phyloP scores from a whole-genome alignment of 257 asterid genomes.

The Nicotiana attenuata region DNA sequence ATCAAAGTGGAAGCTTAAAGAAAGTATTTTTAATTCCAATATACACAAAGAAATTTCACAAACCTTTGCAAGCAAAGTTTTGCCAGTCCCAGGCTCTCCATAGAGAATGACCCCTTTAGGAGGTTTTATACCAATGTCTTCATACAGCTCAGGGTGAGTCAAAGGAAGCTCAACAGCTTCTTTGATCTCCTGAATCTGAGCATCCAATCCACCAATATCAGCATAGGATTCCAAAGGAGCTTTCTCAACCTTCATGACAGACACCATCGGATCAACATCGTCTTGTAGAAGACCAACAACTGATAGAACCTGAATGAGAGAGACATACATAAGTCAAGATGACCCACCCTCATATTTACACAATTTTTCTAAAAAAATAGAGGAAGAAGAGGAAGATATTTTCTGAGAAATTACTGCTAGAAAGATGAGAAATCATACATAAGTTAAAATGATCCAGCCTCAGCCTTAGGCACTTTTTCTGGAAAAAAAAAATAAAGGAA shows the following conservation, averaged over 20 bases:
- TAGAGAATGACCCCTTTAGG: constrained; percentile 92
- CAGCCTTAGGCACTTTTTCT: not conserved
- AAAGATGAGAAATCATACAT: not conserved
- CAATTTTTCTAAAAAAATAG: not conserved
- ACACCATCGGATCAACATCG: constrained; percentile 94
- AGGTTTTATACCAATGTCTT: constrained; percentile 77
- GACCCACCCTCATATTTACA: not conserved
- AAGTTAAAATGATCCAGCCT: not conserved
- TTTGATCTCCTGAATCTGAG: constrained; percentile 54
- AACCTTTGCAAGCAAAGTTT: constrained; percentile 94
- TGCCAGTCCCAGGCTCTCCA: constrained; percentile 98
- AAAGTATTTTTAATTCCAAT: not conserved
- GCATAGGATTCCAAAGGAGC: constrained; percentile 95
- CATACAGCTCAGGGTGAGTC: constrained; percentile 53
- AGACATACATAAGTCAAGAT: not conserved
- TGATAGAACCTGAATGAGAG: constrained; percentile 67
- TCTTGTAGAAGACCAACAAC: constrained; percentile 96
- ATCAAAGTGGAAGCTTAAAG: not conserved
- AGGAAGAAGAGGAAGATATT: not conserved
- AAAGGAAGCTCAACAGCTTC: constrained; percentile 55
- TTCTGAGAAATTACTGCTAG: not conserved
- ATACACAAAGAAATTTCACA: not conserved
- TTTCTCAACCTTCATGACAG: constrained; percentile 98
- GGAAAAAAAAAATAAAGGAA: not conserved
- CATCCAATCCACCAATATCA: constrained; percentile 55